phyloP scores from a whole-genome alignment of 164 flowering plant genomes.

The Liquidambar formosana region DNA sequence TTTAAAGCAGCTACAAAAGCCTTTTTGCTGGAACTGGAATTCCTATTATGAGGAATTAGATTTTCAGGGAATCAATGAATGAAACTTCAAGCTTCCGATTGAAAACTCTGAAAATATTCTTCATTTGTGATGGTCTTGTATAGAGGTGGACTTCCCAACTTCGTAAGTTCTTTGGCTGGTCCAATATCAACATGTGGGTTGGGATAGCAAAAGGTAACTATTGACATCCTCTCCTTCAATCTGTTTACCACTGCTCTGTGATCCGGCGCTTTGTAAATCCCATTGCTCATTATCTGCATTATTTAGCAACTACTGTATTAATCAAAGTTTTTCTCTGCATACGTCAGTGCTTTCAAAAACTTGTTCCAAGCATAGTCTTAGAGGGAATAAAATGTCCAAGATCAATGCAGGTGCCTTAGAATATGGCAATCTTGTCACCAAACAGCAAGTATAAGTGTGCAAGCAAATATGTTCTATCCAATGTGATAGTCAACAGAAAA shows the following conservation, averaged over 20 bases:
- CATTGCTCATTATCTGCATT: constrained; percentile 27
- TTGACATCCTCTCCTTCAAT: constrained; percentile 17
- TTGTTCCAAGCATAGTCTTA: too few relatives aligned
- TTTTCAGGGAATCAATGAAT: constrained; percentile 20
- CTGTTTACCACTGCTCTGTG: constrained; percentile 30
- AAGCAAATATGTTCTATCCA: too few relatives aligned
- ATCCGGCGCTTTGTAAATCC: constrained; percentile 28
- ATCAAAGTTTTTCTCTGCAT: too few relatives aligned
- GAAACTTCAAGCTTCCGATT: constrained; percentile 20
- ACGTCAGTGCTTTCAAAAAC: too few relatives aligned
- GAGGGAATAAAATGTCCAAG: too few relatives aligned
- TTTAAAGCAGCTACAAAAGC: too few relatives aligned
- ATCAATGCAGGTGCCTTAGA: too few relatives aligned
- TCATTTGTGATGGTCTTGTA: constrained; percentile 11
- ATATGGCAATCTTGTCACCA: too few relatives aligned
- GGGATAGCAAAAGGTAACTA: constrained; percentile 31
- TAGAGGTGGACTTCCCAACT: constrained; percentile 4
- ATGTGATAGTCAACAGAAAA: too few relatives aligned
- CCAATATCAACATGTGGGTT: constrained; percentile 11
- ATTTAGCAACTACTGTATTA: too few relatives aligned
- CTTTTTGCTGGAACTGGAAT: too few relatives aligned
- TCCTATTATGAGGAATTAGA: background rate
- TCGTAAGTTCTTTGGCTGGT: constrained; percentile 14
- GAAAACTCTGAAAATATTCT: constrained; percentile 14
- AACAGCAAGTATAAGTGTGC: too few relatives aligned